phyloP scores from a whole-genome alignment of 306 rosid species.

The Pyrus communis region DNA sequence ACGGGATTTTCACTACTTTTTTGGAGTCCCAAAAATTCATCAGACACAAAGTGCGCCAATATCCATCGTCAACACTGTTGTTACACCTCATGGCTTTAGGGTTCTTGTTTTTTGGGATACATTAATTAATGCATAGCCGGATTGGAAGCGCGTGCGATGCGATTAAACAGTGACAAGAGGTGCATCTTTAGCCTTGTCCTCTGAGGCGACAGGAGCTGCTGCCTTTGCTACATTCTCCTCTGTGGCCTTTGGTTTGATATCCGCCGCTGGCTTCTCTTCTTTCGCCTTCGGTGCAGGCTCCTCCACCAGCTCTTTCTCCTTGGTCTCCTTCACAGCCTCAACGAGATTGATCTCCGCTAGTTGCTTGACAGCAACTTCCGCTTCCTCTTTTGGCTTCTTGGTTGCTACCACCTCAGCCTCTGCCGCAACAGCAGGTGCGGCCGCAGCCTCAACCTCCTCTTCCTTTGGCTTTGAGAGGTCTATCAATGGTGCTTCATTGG shows the following conservation, averaged over 20 bases:
- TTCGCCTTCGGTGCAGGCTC: conserved; percentile 2
- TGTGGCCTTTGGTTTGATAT: not conserved
- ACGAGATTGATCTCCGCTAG: conserved; percentile 8
- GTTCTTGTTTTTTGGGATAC: not conserved
- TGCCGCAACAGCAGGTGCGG: conserved; percentile 5
- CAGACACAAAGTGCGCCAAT: not conserved
- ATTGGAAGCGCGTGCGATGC: not conserved
- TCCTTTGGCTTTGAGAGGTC: conserved; percentile 26
- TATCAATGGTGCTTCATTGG: conserved; percentile 28
- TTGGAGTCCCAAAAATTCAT: conserved; percentile 2
- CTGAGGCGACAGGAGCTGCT: conserved; percentile 7
- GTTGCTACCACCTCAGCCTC: conserved; percentile 10
- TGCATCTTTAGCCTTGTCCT: conserved; percentile 15
- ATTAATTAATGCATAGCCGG: not conserved
- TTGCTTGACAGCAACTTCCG: conserved; percentile 13
- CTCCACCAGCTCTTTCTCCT: not conserved
- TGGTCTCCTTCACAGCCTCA: conserved; percentile 13
- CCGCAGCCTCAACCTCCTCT: conserved; percentile 4
- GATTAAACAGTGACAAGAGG: conserved; percentile 18
- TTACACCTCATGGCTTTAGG: not conserved
- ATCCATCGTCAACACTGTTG: not conserved
- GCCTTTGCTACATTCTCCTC: not conserved
- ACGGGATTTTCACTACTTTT: not conserved
- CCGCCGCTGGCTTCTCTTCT: not conserved
- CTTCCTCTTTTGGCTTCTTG: conserved; percentile 16